phyloP scores from a whole-genome alignment of 2,329 filamentous ascomycete genomes.

The Alternaria incomplexa region DNA sequence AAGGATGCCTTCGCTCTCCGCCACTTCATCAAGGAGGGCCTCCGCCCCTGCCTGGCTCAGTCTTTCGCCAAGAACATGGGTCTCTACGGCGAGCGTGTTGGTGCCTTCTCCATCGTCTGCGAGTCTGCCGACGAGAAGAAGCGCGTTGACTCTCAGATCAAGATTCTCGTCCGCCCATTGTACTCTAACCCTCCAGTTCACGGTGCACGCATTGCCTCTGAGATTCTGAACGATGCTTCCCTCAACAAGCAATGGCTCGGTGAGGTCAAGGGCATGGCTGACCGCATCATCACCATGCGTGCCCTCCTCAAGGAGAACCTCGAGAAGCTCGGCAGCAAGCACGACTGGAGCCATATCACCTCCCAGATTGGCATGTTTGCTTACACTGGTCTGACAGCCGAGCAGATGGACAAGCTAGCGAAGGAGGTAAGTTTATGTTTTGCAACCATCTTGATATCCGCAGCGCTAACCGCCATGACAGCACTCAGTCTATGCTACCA shows the following conservation, averaged over 20 bases:
- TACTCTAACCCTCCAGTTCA: constrained; percentile 99
- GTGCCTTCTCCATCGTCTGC: constrained; percentile 92
- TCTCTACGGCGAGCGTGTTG: constrained; percentile 97
- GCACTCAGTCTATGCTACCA: constrained; percentile 97
- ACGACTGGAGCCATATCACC: constrained; percentile 99
- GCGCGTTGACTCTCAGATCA: constrained; percentile 95
- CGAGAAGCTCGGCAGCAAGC: constrained; percentile 91
- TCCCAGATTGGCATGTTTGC: constrained; percentile 98
- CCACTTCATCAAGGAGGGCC: constrained; percentile 91
- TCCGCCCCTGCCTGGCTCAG: constrained; percentile 86
- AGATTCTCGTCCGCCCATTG: constrained; percentile 94
- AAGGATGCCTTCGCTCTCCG: constrained; percentile 92
- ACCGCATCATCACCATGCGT: constrained; percentile 99
- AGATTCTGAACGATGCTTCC: constrained; percentile 84
- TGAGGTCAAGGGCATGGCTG: constrained; percentile 98
- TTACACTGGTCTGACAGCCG: constrained; percentile 88
- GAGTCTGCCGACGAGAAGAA: constrained; percentile 89
- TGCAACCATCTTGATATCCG: background rate
- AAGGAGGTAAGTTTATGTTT: constrained; percentile 68
- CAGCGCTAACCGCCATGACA: constrained; percentile 36
- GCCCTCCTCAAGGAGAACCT: constrained; percentile 92
- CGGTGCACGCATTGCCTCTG: constrained; percentile 89
- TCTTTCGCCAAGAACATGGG: constrained; percentile 99
- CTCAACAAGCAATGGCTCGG: constrained; percentile 93
- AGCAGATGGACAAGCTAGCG: constrained; percentile 89